Evolutionary conservation across 1,284 basidiomycete genomes (phyloP), one percentile per base, ranked within the genome.

Genomic region (Inonotus obliquus): DNA sequence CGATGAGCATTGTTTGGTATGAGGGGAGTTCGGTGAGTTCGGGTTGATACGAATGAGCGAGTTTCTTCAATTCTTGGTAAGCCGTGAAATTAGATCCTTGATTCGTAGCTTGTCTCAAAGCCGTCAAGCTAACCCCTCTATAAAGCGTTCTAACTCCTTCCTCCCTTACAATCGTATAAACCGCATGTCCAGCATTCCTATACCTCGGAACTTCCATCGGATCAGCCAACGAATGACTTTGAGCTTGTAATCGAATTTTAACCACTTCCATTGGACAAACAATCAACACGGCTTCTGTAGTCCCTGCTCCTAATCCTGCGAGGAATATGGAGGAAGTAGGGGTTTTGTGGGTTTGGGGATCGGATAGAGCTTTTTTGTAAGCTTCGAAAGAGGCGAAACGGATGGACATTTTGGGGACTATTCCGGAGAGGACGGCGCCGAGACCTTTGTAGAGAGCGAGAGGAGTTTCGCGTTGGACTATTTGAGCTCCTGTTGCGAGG

Each of bases 231-330:
- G 96, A 98, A 77, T 99, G 96, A 73, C 94, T 92, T 74, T 99
- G 97, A 6, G 97, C 96, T 77, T 99, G 96, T 68, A 99, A 79
- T 60, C 97, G 87, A 72, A 99, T 99, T 81, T 99, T 99, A 72
- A 99, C 94, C 48, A 99, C 96, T 73, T 99, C 96, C 96, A 99
- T 99, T 0, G 96, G 96, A 62, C 93, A 97, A 11, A 99, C 96
- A 44, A 99, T 94, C 10, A 87, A 81, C 17, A 99, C 87, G 5
- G 96, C 96, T 76, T 97, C 96, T 0, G 95, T 94, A 17, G 91
- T 91, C 59, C 96, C 96, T 11, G 96, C 96, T 58, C 90, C 93
- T 29, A 99, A 81, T 71, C 96, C 96, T 68, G 94, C 85, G 54
- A 95, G 65, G 73, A 97, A 97, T 58, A 96, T 91, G 62, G 78